A percentile compares a stretch with the other conserved stretches of the same genome.
Evolutionary conservation across 2,329 filamentous ascomycete genomes (phyloP).

Genomic region (Plenodomus biglobosus): DNA sequence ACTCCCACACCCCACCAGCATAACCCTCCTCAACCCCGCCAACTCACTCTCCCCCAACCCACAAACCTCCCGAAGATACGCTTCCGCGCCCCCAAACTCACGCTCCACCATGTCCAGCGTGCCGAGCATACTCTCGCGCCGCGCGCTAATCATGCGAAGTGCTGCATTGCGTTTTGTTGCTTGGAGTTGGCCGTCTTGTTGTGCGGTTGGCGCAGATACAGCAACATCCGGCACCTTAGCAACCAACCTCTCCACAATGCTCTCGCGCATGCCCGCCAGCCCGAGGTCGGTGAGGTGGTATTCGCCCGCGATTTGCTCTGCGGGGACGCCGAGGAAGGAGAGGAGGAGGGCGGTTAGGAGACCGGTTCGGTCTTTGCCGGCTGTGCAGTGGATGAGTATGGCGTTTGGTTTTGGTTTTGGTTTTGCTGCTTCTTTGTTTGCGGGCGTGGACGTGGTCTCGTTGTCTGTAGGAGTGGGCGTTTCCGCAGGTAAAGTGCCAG

Average conservation of each 20-base stretch:
- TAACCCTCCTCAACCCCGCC: constrained; percentile 46
- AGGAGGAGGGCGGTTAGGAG: constrained; percentile 68
- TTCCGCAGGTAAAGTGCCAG: no score
- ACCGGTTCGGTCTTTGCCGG: constrained; percentile 76
- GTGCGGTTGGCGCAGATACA: no score
- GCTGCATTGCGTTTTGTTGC: no score
- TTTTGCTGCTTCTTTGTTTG: constrained; percentile 24
- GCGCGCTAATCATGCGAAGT: constrained; percentile 42
- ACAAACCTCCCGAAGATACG: constrained; percentile 62
- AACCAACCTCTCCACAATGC: constrained; percentile 57
- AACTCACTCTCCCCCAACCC: constrained; percentile 60
- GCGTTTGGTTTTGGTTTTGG: background rate
- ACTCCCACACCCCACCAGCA: constrained; percentile 19
- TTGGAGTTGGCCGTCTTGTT: no score
- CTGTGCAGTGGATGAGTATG: constrained; percentile 71
- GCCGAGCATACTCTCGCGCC: constrained; percentile 55
- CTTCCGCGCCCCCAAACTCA: constrained; percentile 64
- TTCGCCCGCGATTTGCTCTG: constrained; percentile 62
- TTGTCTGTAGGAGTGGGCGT: background rate
- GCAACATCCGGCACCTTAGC: constrained; percentile 30
- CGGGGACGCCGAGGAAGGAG: constrained; percentile 62
- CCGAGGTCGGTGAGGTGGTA: constrained; percentile 69
- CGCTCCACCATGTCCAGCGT: constrained; percentile 58
- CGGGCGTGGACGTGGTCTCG: background rate
- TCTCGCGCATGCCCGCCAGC: constrained; percentile 48